Evolutionary conservation across 2,329 filamentous ascomycete genomes (phyloP), one percentile per base, ranked within the genome.

Genomic region (Penicillium rolfsii): DNA sequence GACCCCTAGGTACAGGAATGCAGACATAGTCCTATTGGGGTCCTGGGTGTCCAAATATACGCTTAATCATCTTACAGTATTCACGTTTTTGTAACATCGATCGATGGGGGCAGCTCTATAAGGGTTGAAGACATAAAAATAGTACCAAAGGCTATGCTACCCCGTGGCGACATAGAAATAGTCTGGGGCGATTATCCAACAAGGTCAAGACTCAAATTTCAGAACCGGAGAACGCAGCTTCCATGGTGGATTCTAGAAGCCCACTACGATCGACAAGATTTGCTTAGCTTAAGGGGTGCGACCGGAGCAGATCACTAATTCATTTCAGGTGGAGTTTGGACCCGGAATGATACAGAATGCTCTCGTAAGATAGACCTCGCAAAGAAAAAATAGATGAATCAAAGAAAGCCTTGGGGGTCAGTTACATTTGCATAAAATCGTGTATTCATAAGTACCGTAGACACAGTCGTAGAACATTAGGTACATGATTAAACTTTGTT

Each of bases 221-320:
- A n/a, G 40, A 41, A 35, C 35, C 22, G 43, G n/a, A 19, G 30
- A 55, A 36, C 30, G 26, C 40, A 60, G 41, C 33, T 58, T 58
- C 54, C 33, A 40, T 19, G 12, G 54, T 50, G 54, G 55, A 24
- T 61, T 57, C 55, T 58, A 43, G 55, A 57, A 61, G 50, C 35
- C 55, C 54, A 54, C 59, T 54, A 50, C 35, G 54, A 57, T 57
- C 54, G 58, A 30, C 58, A 36, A 33, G 35, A 19, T 43, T 54
- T 36, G 57, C 33, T 56, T 55, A 50, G 33, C 52, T 49, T 22
- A 38, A n/a, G 9, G 22, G 43, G 52, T 35, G 26, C 46, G 30
- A n/a, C 52, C 30, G 53, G 36, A 53, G 45, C 28, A 36, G 48
- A 11, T 11, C 28, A 8, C 2, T 60, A 28, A 35, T 19, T 22